Conservation (phyloP, 2,329 filamentous ascomycete species). For the Fusarium secorum region DNA sequence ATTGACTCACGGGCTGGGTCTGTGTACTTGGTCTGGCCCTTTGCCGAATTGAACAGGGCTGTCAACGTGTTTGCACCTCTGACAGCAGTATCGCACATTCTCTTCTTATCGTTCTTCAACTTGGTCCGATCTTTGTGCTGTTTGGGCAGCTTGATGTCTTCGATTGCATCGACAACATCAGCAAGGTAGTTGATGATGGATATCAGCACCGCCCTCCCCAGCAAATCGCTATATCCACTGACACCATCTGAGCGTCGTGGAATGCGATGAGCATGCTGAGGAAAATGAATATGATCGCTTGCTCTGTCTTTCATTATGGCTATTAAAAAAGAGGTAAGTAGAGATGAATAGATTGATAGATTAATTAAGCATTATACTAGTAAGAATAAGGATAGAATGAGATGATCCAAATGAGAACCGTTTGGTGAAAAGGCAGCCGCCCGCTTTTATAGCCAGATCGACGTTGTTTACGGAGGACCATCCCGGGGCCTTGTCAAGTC, state of each 20-base stretch:
- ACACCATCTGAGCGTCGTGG: constrained; percentile 19
- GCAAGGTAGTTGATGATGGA: constrained; percentile 32
- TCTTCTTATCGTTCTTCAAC: constrained; percentile 24
- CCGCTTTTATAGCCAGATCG: constrained; percentile 7
- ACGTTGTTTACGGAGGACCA: not conserved
- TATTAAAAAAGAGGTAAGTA: constrained; percentile 3
- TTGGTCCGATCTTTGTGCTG: constrained; percentile 19
- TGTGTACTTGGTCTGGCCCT: constrained; percentile 26
- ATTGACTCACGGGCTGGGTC: constrained; percentile 19
- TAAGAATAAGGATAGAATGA: constrained; percentile 6
- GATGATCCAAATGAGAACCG: not conserved
- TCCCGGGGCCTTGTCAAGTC: not conserved
- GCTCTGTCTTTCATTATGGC: constrained; percentile 26
- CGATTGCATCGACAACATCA: constrained; percentile 26
- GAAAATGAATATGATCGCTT: constrained; percentile 30
- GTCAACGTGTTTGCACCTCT: constrained; percentile 26
- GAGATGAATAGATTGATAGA: not conserved
- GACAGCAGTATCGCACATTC: constrained; percentile 21
- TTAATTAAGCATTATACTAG: constrained; percentile 2
- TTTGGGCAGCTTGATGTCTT: constrained; percentile 26
- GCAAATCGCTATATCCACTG: constrained; percentile 20
- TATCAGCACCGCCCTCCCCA: constrained; percentile 31
- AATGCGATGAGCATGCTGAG: constrained; percentile 24
- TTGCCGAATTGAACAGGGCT: constrained; percentile 25
- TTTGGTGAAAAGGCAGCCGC: not conserved